Base-by-base conservation (phyloP, 805 yeast species). In the Starmerella powellii region DNA sequence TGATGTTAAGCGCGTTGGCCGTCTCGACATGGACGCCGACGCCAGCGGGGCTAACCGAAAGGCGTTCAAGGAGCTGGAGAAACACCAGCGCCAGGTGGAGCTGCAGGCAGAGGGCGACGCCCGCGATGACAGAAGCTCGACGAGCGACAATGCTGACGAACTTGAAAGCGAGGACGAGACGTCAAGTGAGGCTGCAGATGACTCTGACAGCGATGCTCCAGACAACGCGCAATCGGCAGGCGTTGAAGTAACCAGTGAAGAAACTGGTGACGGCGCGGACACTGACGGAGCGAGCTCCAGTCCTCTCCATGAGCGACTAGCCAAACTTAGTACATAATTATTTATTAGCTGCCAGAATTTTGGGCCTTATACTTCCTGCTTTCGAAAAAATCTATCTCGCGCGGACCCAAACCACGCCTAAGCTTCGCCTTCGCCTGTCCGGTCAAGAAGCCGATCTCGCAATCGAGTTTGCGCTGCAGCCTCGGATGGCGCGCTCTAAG, bases 21-120 rank as follows among this genome's bases (percentile, higher is more conserved):
- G 73, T 45, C 68, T 91, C 51, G 99, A 91, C 63, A 71, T 76
- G n/a, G 75, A 78, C 49, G 93, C 91, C 2, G 79, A 80, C 54
- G 98, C 98, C 0, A 84, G 95, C 1, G 99, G 99, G 1, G 85
- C 71, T 44, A 44, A 50, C 28, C 39, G 36, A 31, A 73, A 73
- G 57, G 71, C 70, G 51, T 64, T 70, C 16, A 69, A 71, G 54
- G 87, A 80, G 41, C 67, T 86, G 53, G 95, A 86, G 58, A 70
- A 67, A 31, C 95, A 94, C 2, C 76, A 86, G 38, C 70, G 61
- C 15, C 56, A 52, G 15, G 59, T 53, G 4, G 52, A 55, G 10
- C 57, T 52, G 2, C 60, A 55, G 6, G 59, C 48, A 3, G 57
- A 53, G 5, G 63, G 58, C 3, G 66, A 55, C 1, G 58, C 46